Evolutionary conservation across 2,329 filamentous ascomycete species (phyloP).

Genomic region (Colletotrichum echinochloae): DNA sequence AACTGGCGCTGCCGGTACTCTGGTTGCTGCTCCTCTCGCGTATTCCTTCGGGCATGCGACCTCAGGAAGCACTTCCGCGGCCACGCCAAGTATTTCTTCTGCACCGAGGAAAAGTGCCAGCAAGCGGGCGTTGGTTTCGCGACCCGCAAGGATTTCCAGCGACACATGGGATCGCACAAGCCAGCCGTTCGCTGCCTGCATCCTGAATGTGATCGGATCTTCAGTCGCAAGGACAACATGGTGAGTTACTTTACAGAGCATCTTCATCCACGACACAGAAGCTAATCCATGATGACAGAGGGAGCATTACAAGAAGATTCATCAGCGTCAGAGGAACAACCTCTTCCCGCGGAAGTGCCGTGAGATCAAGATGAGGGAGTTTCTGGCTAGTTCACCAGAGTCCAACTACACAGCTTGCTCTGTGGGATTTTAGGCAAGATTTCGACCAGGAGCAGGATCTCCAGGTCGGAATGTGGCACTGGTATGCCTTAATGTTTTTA

Average conservation of each 20-base stretch:
- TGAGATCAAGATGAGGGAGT: not conserved
- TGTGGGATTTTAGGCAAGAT: not conserved
- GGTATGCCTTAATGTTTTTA: not conserved
- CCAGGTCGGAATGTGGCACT: too few relatives aligned
- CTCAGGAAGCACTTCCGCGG: slow-evolving; percentile 34
- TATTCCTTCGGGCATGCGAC: slow-evolving; percentile 32
- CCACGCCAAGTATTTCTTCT: slow-evolving; percentile 36
- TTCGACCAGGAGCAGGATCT: not conserved
- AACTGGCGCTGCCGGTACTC: slow-evolving; percentile 35
- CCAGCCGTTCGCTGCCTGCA: slow-evolving; percentile 29
- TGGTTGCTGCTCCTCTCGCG: slow-evolving; percentile 31
- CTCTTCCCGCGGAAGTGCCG: slow-evolving; percentile 26
- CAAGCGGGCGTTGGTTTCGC: slow-evolving; percentile 31
- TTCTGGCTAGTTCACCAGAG: slow-evolving; percentile 9
- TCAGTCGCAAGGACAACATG: slow-evolving; percentile 37
- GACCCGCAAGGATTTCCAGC: slow-evolving; percentile 34
- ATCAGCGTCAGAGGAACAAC: slow-evolving; percentile 29
- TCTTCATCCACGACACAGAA: not conserved
- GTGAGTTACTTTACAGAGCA: not conserved
- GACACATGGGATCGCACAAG: slow-evolving; percentile 37
- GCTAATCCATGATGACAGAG: not conserved
- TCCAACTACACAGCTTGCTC: slow-evolving; percentile 16
- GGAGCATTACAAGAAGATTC: slow-evolving; percentile 37
- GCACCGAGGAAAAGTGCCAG: slow-evolving; percentile 34
- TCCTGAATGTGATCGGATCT: slow-evolving; percentile 31